phyloP scores from a whole-genome alignment of 306 rosid genomes.

The Prunus mira region DNA sequence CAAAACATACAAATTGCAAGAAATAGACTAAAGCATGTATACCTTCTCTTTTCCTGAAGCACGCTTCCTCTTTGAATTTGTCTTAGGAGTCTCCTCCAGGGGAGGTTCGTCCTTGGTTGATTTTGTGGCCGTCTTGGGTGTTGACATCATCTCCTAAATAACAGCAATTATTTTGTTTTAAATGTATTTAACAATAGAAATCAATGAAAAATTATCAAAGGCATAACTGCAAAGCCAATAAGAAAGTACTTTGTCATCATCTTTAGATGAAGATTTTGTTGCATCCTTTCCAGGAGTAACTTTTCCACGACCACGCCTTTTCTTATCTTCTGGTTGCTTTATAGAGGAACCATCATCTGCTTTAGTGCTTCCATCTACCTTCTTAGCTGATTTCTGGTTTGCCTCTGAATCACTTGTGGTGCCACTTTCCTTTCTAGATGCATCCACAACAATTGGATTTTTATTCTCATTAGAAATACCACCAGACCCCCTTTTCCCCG shows the following conservation, averaged over 20 bases:
- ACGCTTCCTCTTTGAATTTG: slow-evolving; percentile 67
- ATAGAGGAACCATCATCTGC: slow-evolving; percentile 43
- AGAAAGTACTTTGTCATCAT: slow-evolving; percentile 52
- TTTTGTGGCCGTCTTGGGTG: slow-evolving; percentile 45
- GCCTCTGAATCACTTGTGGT: slow-evolving; percentile 46
- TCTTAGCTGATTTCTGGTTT: slow-evolving; percentile 53
- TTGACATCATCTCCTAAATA: slow-evolving; percentile 44
- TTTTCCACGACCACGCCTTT: slow-evolving; percentile 44
- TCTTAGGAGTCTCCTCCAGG: slow-evolving; percentile 51
- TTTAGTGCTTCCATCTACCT: slow-evolving; percentile 44
- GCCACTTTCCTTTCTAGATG: slow-evolving; percentile 44
- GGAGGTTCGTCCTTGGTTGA: slow-evolving; percentile 41
- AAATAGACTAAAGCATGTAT: background rate
- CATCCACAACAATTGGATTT: slow-evolving; percentile 34
- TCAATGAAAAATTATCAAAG: background rate
- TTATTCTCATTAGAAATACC: slow-evolving; percentile 44
- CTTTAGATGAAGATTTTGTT: slow-evolving; percentile 41
- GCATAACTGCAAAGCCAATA: background rate
- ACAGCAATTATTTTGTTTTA: slow-evolving; percentile 4
- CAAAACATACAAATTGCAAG: background rate
- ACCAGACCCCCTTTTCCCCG: slow-evolving; percentile 40
- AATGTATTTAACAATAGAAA: background rate
- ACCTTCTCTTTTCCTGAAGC: slow-evolving; percentile 65
- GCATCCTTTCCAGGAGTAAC: slow-evolving; percentile 31
- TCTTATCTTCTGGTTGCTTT: slow-evolving; percentile 51